Base-by-base conservation (phyloP, 495 filamentous ascomycete species). In the Neurospora sp. region DNA sequence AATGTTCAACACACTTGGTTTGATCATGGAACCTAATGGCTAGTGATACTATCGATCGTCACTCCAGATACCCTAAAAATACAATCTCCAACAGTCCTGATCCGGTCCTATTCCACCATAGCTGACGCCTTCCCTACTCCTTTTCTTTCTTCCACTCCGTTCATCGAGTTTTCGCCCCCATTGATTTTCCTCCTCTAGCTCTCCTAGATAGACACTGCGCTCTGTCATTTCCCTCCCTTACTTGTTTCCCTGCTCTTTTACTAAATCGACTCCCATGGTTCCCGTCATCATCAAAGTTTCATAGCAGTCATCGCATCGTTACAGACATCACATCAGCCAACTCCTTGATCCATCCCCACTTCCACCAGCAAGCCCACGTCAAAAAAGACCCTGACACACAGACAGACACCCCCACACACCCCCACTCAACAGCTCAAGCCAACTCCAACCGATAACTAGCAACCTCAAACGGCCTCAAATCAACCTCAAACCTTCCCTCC, bases 381-480 rank as follows among this genome's bases (percentile, higher is more conserved):
- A 12, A 41, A 54, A 54, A 6, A 23, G 46, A 54, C 46, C 5
- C 46, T 20, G 12, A 23, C 10, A 54, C 3, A 20, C n/a, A 48
- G 12, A 14, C 12, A 14, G 39, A 14, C 31, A 39, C 38, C 38
- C 38, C 38, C 16, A 8, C 7, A 23, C 46, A 23, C 20, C 0
- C 20, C 1, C 44, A 44, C 42, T n/a, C 6, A 48, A 23, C n/a
- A 31, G 3, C 54, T 69, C 38, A 76, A 8, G 76, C 78, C 77
- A 98, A 79, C 79, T 93, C 89, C 77, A 97, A 83, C 78, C 92
- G 89, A 79, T 88, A 97, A 1, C 92, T 97, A 38, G 90, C 92
- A 39, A 99, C 92, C 87, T 99, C 96, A 82, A 97, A 99, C 37
- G 94, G 89, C 81, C 90, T 87, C 75, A 98, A 77, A 42, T 90